Percentiles rank a stretch among this genome's conserved stretches.
Conservation (phyloP, 768 basidiomycete species). For the Pisolithus microcarpus region DNA sequence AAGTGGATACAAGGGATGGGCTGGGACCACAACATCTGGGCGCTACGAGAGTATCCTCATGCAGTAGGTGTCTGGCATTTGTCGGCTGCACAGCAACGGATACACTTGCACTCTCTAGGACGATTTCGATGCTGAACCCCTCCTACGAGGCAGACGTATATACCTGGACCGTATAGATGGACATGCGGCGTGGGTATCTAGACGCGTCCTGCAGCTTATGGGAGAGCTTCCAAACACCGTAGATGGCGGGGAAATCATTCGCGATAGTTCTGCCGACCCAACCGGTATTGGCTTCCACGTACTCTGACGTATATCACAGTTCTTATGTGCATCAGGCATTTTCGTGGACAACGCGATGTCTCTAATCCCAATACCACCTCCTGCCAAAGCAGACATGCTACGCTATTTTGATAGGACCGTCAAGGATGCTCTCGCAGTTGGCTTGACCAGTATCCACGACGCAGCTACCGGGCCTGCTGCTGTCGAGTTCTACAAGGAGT, state of each 20-base stretch:
- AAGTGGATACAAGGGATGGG: constrained; percentile 83
- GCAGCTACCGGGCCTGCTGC: constrained; percentile 46
- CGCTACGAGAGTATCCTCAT: constrained; percentile 55
- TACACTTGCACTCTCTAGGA: constrained; percentile 34
- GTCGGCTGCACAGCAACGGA: neutral
- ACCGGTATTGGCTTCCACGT: constrained; percentile 43
- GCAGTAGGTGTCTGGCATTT: constrained; percentile 40
- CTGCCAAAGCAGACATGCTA: constrained; percentile 40
- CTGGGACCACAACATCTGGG: constrained; percentile 90
- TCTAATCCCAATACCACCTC: constrained; percentile 31
- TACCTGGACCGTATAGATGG: constrained; percentile 71
- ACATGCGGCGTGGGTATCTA: constrained; percentile 85
- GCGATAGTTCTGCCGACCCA: constrained; percentile 53
- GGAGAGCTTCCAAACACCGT: constrained; percentile 53
- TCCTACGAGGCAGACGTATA: constrained; percentile 65
- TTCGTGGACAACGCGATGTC: constrained; percentile 86
- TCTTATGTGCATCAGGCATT: constrained; percentile 37
- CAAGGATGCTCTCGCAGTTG: constrained; percentile 63
- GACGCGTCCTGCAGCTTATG: constrained; percentile 59
- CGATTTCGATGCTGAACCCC: constrained; percentile 64
- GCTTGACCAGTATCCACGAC: constrained; percentile 85
- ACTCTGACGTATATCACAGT: neutral
- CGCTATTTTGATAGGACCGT: constrained; percentile 58
- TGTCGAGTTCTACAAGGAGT: constrained; percentile 64
- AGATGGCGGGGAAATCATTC: constrained; percentile 69